Conservation (phyloP, 345 rosid genomes). For the Syzygium aqueum region DNA sequence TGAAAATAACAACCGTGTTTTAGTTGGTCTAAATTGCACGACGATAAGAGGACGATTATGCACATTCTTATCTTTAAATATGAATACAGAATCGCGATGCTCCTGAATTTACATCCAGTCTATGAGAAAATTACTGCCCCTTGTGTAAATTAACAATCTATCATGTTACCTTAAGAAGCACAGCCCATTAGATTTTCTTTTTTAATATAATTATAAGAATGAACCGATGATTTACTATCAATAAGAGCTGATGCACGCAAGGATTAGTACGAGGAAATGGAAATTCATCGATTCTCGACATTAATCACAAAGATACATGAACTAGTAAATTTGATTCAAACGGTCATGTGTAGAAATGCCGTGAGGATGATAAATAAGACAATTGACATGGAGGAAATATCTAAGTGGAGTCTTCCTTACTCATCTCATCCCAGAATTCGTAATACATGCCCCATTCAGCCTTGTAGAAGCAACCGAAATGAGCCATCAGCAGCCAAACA, state of each 20-base stretch:
- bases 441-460: not conserved
- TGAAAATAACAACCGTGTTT: no score
- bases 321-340: not conserved
- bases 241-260: not conserved
- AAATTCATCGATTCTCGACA: not conserved
- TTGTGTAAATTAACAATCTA: no score
- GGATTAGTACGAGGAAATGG: rapidly evolving
- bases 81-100: not conserved
- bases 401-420: not conserved
- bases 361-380: no score
- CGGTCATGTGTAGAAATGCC: rapidly evolving
- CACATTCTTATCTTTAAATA: not conserved
- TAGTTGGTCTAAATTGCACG: no score
- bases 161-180: no score
- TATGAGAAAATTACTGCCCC: not conserved
- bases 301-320: not conserved
- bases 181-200: no score
- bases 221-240: not conserved
- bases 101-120: not conserved
- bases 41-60: no score
- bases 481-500: not conserved
- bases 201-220: no score
- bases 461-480: not conserved
- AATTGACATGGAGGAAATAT: not conserved
- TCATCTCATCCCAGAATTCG: not conserved